These are phyloP conservation scores for Phytophthora fragariaefolia DNA, from an alignment of 352 stramenopile genomes.

Conservation along the genomic window DNA sequence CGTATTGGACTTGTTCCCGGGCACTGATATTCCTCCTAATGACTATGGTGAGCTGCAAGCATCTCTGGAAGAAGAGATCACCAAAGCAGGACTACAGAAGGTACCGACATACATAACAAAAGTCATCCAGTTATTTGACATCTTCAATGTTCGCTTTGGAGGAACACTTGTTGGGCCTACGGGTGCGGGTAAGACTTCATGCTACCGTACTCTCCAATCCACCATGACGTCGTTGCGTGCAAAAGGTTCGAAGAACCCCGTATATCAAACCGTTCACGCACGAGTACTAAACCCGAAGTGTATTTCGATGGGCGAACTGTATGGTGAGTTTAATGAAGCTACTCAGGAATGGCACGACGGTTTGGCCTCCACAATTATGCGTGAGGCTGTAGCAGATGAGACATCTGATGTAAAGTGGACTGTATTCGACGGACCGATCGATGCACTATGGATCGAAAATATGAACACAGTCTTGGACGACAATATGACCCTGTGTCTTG, in stretches of 20 bases:
- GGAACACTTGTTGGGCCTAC: slow-evolving; percentile 91
- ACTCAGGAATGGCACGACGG: slow-evolving; percentile 92
- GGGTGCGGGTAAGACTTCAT: slow-evolving; percentile 86
- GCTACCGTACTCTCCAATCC: slow-evolving; percentile 86
- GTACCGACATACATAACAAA: slow-evolving; percentile 91
- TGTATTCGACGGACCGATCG: slow-evolving; percentile 94
- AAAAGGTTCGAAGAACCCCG: slow-evolving; percentile 67
- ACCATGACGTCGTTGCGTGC: slow-evolving; percentile 87
- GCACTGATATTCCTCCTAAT: slow-evolving; percentile 76
- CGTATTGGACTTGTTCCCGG: slow-evolving; percentile 93
- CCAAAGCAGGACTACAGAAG: slow-evolving; percentile 63
- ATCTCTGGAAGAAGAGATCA: slow-evolving; percentile 63
- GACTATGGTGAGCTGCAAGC: slow-evolving; percentile 89
- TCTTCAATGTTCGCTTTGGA: slow-evolving; percentile 94
- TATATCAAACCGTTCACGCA: slow-evolving; percentile 80
- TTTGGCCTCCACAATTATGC: slow-evolving; percentile 81
- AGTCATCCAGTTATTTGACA: slow-evolving; percentile 95
- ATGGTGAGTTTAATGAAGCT: slow-evolving; percentile 89
- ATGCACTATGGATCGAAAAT: slow-evolving; percentile 97
- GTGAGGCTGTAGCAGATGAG: slow-evolving; percentile 77
- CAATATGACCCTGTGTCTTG: slow-evolving; percentile 95
- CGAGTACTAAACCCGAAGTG: slow-evolving; percentile 88
- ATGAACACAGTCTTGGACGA: slow-evolving; percentile 97
- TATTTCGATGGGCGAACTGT: slow-evolving; percentile 86
- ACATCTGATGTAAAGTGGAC: slow-evolving; percentile 85